Evolutionary conservation across 1,284 basidiomycete species (phyloP).

Genomic region (Malassezia sympodialis): DNA sequence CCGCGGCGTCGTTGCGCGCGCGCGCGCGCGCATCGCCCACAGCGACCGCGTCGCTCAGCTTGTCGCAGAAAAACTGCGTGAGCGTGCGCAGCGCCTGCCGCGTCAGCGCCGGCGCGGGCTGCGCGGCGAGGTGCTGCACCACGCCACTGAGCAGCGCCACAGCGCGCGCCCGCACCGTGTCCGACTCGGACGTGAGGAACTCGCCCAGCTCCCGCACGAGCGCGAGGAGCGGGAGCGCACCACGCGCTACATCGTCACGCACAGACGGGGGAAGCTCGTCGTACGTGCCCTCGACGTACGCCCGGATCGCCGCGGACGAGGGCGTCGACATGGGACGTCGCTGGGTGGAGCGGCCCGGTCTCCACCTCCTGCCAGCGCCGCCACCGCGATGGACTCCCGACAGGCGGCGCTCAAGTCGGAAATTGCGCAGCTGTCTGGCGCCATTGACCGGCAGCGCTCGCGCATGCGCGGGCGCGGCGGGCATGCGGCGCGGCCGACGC

Average conservation of each 20-base stretch:
- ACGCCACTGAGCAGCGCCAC: slow-evolving; percentile 50
- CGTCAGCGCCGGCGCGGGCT: slow-evolving; percentile 52
- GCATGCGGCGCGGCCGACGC: slow-evolving; percentile 2
- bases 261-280: slow-evolving; percentile 26
- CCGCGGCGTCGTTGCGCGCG: slow-evolving; percentile 21
- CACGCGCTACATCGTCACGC: slow-evolving; percentile 21
- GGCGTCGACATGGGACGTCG: neutral
- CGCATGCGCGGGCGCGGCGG: neutral
- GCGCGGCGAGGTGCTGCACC: slow-evolving; percentile 22
- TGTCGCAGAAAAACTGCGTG: slow-evolving; percentile 69
- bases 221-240: slow-evolving; percentile 54
- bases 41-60: slow-evolving; percentile 67
- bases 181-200: slow-evolving; percentile 76
- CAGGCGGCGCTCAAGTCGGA: slow-evolving; percentile 35
- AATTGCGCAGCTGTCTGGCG: slow-evolving; percentile 39
- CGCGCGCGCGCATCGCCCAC: slow-evolving; percentile 30
- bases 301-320: slow-evolving; percentile 17
- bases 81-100: slow-evolving; percentile 66
- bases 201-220: slow-evolving; percentile 79
- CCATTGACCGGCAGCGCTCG: slow-evolving; percentile 27
- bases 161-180: slow-evolving; percentile 63
- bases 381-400: slow-evolving; percentile 15
- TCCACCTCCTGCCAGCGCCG: neutral
- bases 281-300: slow-evolving; percentile 29
- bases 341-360: neutral